Evolutionary conservation across 177 flowering plant genomes (phyloP).

Genomic region (Vitis hybrid): DNA sequence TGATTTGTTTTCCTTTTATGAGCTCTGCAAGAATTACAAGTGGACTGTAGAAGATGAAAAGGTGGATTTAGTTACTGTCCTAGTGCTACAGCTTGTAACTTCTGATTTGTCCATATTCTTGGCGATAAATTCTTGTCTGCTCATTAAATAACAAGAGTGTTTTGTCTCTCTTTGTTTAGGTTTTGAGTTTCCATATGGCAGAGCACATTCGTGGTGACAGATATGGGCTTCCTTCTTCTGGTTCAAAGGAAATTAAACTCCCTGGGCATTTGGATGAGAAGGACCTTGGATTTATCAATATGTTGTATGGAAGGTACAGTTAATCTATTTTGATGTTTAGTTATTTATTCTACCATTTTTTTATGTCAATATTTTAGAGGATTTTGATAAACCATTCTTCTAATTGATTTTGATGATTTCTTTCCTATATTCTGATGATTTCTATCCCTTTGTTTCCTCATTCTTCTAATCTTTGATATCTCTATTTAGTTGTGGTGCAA

Average conservation of each 20-base stretch:
- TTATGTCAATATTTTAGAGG: too few relatives aligned
- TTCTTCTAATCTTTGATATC: too few relatives aligned
- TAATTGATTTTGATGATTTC: not conserved
- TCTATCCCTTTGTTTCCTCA: not conserved
- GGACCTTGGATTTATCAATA: constrained; percentile 42
- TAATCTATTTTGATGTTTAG: not conserved
- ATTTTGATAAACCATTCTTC: not conserved
- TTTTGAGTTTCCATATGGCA: constrained; percentile 46
- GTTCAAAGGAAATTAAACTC: constrained; percentile 15
- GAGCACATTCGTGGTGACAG: constrained; percentile 18
- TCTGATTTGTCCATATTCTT: not conserved
- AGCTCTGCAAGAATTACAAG: constrained; percentile 73
- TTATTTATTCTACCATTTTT: too few relatives aligned
- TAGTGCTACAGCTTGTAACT: constrained; percentile 1
- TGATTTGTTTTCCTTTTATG: constrained; percentile 82
- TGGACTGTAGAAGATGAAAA: constrained; percentile 82
- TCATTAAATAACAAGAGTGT: not conserved
- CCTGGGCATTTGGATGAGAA: constrained; percentile 26
- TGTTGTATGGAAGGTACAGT: constrained; percentile 63
- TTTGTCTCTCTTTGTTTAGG: constrained; percentile 31
- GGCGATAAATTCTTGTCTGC: too few relatives aligned
- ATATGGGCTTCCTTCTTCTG: constrained; percentile 12
- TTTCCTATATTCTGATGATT: not conserved
- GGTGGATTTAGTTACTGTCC: constrained; percentile 24
- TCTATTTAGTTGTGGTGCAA: not conserved